Conservation (phyloP, 192 early-diverging fungal species). For the Mortierella hygrophila region DNA sequence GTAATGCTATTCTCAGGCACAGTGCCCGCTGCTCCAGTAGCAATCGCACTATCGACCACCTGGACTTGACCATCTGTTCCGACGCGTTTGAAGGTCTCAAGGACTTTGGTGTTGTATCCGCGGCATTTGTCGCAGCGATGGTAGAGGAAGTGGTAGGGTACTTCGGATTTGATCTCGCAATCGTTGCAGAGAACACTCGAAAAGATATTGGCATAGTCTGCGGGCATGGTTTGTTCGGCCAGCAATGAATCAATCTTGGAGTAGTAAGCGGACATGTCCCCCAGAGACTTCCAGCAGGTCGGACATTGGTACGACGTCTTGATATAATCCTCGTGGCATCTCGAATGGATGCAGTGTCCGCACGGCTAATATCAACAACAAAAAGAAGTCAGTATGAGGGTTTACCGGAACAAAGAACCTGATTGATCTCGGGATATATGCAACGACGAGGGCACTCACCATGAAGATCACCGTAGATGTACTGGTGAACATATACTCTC, state of each 20-base stretch:
- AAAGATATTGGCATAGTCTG: conserved; percentile 82
- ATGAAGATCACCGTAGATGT: conserved; percentile 85
- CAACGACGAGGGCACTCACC: conserved; percentile 60
- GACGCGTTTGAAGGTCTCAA: conserved; percentile 66
- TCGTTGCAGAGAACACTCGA: conserved; percentile 94
- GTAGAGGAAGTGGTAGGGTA: conserved; percentile 95
- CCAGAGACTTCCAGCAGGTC: conserved; percentile 92
- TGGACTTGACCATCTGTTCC: conserved; percentile 32
- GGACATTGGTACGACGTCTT: conserved; percentile 96
- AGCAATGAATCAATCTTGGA: conserved; percentile 85
- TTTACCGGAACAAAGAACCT: not conserved
- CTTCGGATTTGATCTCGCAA: conserved; percentile 86
- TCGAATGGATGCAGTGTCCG: conserved; percentile 92
- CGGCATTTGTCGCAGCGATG: conserved; percentile 91
- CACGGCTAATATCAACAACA: conserved; percentile 71
- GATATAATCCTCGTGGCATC: conserved; percentile 86
- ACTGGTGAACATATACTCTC: conserved; percentile 94
- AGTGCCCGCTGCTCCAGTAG: conserved; percentile 23
- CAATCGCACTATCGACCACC: conserved; percentile 34
- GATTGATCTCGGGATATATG: not conserved
- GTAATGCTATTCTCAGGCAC: conserved; percentile 32
- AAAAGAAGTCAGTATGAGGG: not conserved
- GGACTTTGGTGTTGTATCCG: conserved; percentile 93
- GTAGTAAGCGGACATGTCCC: conserved; percentile 87
- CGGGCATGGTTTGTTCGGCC: conserved; percentile 87